Evolutionary conservation across 73 alveolate genomes (phyloP).

Genomic region (Halteria grandinella): DNA sequence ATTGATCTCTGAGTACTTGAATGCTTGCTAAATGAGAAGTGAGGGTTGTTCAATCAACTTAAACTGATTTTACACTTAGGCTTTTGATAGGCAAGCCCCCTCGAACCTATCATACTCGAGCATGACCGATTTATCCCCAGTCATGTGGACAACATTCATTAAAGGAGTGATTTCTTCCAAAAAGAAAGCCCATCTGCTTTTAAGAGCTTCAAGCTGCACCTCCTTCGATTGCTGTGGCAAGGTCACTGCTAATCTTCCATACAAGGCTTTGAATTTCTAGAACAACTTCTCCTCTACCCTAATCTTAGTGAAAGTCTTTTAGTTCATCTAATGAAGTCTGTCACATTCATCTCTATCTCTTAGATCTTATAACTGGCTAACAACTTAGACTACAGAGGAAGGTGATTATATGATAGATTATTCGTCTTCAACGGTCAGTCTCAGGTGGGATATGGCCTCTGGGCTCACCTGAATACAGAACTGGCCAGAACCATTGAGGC

Average conservation of each 20-base stretch:
- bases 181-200: background rate
- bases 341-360: background rate
- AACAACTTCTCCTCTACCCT: background rate
- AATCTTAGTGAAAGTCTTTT: background rate
- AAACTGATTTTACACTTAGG: too few relatives aligned
- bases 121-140: background rate
- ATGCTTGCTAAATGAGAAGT: too few relatives aligned
- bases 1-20: too few relatives aligned
- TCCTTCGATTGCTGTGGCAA: background rate
- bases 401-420: too few relatives aligned
- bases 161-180: background rate
- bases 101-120: too few relatives aligned
- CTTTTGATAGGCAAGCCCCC: too few relatives aligned
- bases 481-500: conserved; percentile 68
- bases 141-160: background rate
- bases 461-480: background rate
- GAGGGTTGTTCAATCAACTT: too few relatives aligned
- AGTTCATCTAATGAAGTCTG: background rate
- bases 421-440: too few relatives aligned
- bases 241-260: background rate
- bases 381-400: background rate
- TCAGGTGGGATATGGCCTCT: too few relatives aligned
- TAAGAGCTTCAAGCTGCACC: background rate
- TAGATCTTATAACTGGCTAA: background rate
- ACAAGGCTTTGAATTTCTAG: background rate